A percentile compares a stretch with the other conserved stretches of the same genome.
Evolutionary conservation across 148 eudicot species (phyloP).

Genomic region (Salicornia ramosissima): DNA sequence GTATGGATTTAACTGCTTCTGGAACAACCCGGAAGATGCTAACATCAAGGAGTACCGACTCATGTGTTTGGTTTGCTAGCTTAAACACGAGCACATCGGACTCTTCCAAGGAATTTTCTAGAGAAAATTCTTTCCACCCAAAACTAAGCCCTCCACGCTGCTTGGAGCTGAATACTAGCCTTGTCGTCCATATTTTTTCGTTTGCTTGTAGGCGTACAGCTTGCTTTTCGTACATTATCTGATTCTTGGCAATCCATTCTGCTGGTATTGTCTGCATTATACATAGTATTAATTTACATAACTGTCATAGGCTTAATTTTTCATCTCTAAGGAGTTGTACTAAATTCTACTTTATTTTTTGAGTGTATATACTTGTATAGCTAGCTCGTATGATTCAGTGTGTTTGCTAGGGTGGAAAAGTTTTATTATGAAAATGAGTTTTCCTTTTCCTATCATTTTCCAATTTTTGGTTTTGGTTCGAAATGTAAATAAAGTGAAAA

Average conservation of each 20-base stretch:
- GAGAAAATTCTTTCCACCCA: constrained; percentile 32
- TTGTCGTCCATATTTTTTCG: constrained; percentile 22
- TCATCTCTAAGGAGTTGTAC: not conserved
- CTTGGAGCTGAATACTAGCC: constrained; percentile 8
- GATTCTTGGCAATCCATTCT: constrained; percentile 23
- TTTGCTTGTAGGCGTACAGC: constrained; percentile 16
- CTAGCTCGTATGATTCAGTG: too few relatives aligned
- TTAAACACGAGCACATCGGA: constrained; percentile 28
- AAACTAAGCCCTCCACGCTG: constrained; percentile 23
- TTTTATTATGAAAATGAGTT: too few relatives aligned
- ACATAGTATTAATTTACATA: not conserved
- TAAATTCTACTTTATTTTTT: too few relatives aligned
- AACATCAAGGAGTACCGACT: constrained; percentile 22
- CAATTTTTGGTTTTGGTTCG: too few relatives aligned
- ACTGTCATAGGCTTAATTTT: not conserved
- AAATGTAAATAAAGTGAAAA: too few relatives aligned
- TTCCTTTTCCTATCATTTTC: too few relatives aligned
- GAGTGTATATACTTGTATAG: too few relatives aligned
- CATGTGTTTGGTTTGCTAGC: constrained; percentile 17
- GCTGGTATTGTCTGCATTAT: constrained; percentile 28
- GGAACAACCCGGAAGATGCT: constrained; percentile 21
- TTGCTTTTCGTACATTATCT: constrained; percentile 8
- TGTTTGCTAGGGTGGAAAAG: too few relatives aligned
- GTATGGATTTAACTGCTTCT: not conserved
- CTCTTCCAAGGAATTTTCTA: constrained; percentile 28